Conservation (phyloP, 345 rosid genomes). For the Eucalyptus cloeziana region DNA sequence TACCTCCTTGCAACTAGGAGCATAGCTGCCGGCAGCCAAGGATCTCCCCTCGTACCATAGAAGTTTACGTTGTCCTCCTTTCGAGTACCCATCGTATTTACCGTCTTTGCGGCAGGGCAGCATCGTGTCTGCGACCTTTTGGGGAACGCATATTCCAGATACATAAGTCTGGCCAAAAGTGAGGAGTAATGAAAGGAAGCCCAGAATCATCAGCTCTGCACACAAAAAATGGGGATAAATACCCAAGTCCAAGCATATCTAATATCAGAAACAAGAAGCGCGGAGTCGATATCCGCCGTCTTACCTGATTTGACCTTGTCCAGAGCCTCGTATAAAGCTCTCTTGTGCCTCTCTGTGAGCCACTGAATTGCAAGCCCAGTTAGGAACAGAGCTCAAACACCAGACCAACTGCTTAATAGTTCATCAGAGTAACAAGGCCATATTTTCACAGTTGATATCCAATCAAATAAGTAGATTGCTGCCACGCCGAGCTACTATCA, state of each 20-base stretch:
- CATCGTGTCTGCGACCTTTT: constrained; percentile 42
- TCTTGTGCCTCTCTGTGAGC: constrained; percentile 73
- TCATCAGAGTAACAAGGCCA: background rate
- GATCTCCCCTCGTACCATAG: constrained; percentile 46
- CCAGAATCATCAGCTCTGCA: constrained; percentile 94
- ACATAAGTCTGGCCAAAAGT: constrained; percentile 65
- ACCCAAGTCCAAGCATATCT: background rate
- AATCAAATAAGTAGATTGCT: background rate
- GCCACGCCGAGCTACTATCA: background rate
- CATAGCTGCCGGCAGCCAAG: constrained; percentile 14
- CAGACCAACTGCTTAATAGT: background rate
- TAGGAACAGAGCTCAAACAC: background rate
- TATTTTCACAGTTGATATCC: background rate
- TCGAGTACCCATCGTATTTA: background rate
- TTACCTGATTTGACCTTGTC: constrained; percentile 86
- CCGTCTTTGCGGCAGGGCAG: constrained; percentile 39
- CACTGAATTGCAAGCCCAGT: constrained; percentile 17
- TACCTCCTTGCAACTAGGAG: constrained; percentile 44
- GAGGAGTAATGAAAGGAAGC: constrained; percentile 83
- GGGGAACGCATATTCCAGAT: constrained; percentile 52
- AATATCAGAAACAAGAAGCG: background rate
- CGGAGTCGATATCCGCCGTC: background rate
- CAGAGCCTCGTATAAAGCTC: constrained; percentile 71
- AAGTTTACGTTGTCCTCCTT: constrained; percentile 29
- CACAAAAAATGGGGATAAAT: background rate